Conservation (phyloP, 257 asterid genomes). For the Solanum raphanifolium region DNA sequence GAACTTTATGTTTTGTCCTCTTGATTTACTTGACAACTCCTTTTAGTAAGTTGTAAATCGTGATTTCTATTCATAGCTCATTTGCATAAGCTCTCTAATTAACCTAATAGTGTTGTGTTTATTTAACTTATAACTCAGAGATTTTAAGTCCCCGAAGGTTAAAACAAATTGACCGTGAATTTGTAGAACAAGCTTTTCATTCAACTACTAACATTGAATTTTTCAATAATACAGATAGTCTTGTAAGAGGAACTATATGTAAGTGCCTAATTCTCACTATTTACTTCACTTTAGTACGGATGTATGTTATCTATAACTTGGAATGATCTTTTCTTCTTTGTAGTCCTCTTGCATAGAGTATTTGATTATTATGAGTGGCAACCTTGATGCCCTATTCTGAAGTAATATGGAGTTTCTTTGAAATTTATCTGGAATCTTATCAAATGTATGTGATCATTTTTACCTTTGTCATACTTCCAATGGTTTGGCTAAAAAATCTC, state of each 20-base stretch:
- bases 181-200: neutral
- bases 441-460: constrained; percentile 59
- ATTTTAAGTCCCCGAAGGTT: too few relatives aligned
- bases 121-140: too few relatives aligned
- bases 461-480: constrained; percentile 68
- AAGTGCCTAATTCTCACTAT: constrained; percentile 23
- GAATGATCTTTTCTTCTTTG: neutral
- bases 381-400: constrained; percentile 51
- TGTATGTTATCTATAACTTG: neutral
- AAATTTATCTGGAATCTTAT: constrained; percentile 11
- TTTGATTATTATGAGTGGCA: constrained; percentile 89
- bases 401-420: constrained; percentile 14
- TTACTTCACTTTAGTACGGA: neutral
- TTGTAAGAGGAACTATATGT: constrained; percentile 74
- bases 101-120: too few relatives aligned
- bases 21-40: too few relatives aligned
- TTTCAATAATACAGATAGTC: constrained; percentile 44
- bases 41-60: too few relatives aligned
- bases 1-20: too few relatives aligned
- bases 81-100: too few relatives aligned
- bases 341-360: constrained; percentile 84
- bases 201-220: constrained; percentile 2
- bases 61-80: too few relatives aligned
- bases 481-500: constrained; percentile 79
- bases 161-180: too few relatives aligned